Conservation (phyloP, 208 protist species). For the Angomonas deanei region DNA sequence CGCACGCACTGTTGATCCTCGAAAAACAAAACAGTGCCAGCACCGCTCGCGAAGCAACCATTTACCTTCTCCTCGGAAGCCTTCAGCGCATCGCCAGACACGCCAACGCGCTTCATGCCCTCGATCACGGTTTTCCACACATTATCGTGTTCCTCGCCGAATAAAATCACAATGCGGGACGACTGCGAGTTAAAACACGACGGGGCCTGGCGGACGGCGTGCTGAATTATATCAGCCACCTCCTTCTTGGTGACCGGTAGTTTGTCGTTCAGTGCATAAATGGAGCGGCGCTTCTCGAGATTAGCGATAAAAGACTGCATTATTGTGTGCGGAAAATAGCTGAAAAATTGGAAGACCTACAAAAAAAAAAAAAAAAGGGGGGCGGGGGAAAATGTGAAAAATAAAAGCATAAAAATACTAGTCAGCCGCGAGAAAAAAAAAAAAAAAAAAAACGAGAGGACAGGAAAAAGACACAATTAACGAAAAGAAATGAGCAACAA, state of each 20-base stretch:
- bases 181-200: constrained; percentile 58
- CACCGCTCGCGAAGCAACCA: constrained; percentile 35
- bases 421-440: not conserved
- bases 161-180: constrained; percentile 44
- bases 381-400: too few species aligned
- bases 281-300: constrained; percentile 17
- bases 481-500: not conserved
- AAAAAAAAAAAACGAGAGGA: constrained; percentile 9
- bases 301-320: too few species aligned
- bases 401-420: constrained; percentile 2
- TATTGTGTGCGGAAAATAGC: too few species aligned
- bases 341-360: too few species aligned
- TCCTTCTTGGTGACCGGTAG: constrained; percentile 11
- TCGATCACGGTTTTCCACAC: constrained; percentile 45
- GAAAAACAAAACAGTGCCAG: constrained; percentile 56
- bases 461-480: constrained; percentile 1
- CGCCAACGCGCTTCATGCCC: constrained; percentile 13
- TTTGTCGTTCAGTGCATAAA: constrained; percentile 17
- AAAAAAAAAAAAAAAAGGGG: too few species aligned
- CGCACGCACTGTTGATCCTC: constrained; percentile 34
- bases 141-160: constrained; percentile 43
- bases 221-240: constrained; percentile 20
- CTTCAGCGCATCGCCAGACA: constrained; percentile 17
- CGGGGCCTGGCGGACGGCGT: constrained; percentile 27
- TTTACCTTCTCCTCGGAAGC: constrained; percentile 31